Conservation (phyloP, 495 filamentous ascomycete species). For the Trichoderma parareesei region DNA sequence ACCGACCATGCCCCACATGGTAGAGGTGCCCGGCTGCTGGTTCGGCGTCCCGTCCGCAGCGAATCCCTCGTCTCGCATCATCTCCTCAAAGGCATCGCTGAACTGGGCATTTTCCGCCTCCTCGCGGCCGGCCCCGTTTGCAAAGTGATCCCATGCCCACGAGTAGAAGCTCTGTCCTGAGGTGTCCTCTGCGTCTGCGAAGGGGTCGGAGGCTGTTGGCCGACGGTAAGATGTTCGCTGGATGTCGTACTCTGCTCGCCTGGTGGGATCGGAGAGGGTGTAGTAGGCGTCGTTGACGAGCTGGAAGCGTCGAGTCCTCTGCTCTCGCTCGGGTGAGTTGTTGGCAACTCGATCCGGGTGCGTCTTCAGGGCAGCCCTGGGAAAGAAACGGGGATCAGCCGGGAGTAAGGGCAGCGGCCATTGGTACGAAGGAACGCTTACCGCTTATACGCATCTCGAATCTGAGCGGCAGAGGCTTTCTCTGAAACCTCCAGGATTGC, state of each 20-base stretch:
- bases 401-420: neutral
- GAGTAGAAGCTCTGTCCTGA: slow-evolving; percentile 19
- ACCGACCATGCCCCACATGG: slow-evolving; percentile 82
- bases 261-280: slow-evolving; percentile 70
- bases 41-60: slow-evolving; percentile 46
- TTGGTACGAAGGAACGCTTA: slow-evolving; percentile 20
- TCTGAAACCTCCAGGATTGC: slow-evolving; percentile 63
- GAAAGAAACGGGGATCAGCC: neutral
- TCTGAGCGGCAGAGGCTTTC: slow-evolving; percentile 70
- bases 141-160: slow-evolving; percentile 47
- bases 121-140: slow-evolving; percentile 24
- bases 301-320: slow-evolving; percentile 85
- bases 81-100: slow-evolving; percentile 90
- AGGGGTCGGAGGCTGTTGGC: slow-evolving; percentile 29
- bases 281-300: slow-evolving; percentile 98
- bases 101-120: slow-evolving; percentile 68
- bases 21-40: slow-evolving; percentile 44
- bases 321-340: slow-evolving; percentile 75
- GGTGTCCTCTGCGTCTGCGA: slow-evolving; percentile 46
- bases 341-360: slow-evolving; percentile 87
- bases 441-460: slow-evolving; percentile 94
- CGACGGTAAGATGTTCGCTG: slow-evolving; percentile 41
- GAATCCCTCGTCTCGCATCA: slow-evolving; percentile 89
- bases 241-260: slow-evolving; percentile 85
- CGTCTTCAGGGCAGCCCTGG: slow-evolving; percentile 81